Conservation (phyloP, 2,329 filamentous ascomycete species). For the Lecanoromycetidae sp. region DNA sequence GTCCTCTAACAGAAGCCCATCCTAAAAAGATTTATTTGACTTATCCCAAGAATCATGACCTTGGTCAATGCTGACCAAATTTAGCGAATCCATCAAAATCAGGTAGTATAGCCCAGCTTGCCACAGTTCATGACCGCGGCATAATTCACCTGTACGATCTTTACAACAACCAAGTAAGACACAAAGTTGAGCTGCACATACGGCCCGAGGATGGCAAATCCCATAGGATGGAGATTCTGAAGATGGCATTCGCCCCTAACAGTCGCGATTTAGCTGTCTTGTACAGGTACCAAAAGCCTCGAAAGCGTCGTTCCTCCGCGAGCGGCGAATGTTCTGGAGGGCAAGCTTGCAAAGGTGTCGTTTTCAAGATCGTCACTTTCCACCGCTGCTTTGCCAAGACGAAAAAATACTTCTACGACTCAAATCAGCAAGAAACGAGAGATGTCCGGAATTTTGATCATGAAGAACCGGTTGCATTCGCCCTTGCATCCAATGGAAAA, state of each 20-base stretch:
- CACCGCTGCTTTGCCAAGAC: conserved; percentile 11
- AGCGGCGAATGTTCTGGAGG: neutral
- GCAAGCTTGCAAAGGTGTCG: neutral
- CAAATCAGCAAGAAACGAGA: conserved; percentile 14
- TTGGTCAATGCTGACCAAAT: no score
- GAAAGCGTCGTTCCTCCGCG: neutral
- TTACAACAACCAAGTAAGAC: conserved; percentile 11
- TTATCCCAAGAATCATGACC: no score
- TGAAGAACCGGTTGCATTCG: conserved; percentile 10
- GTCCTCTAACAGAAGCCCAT: no score
- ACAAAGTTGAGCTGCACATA: conserved; percentile 11
- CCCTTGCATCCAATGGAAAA: conserved; percentile 14
- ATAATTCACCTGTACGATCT: conserved; percentile 14
- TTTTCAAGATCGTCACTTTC: conserved; percentile 15
- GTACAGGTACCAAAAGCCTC: conserved; percentile 3
- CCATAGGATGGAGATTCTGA: conserved; percentile 11
- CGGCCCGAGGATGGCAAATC: conserved; percentile 1
- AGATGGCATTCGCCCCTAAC: conserved; percentile 15
- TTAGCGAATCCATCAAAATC: neutral
- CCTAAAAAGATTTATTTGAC: no score
- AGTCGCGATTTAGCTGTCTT: conserved; percentile 15
- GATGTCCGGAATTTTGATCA: neutral
- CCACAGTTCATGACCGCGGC: conserved; percentile 3
- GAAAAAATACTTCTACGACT: conserved; percentile 12
- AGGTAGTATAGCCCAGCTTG: conserved; percentile 8